phyloP scores from a whole-genome alignment of 805 yeast genomes.

The Schwanniomyces sp. region DNA sequence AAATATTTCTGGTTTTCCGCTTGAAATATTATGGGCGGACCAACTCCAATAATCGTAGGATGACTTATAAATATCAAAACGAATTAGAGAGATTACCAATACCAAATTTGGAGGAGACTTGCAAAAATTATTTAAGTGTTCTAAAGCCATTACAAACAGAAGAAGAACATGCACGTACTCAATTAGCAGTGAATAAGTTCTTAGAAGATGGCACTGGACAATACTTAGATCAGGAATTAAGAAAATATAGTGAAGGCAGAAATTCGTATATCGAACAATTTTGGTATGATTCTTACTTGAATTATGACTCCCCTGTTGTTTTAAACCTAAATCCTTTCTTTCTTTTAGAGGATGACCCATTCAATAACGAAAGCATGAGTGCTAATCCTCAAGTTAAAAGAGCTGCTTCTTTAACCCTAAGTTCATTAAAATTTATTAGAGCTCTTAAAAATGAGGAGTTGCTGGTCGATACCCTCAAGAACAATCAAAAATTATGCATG shows the following conservation, averaged over 20 bases:
- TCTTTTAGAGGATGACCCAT: constrained; percentile 88
- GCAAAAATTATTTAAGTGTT: constrained; percentile 62
- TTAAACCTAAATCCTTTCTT: constrained; percentile 88
- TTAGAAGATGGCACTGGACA: constrained; percentile 50
- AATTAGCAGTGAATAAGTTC: constrained; percentile 56
- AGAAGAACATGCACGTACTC: constrained; percentile 62
- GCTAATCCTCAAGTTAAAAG: constrained; percentile 64
- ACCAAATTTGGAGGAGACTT: constrained; percentile 70
- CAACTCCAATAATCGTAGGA: constrained; percentile 1
- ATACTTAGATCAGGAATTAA: constrained; percentile 62
- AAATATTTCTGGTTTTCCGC: not conserved
- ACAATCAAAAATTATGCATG: constrained; percentile 74
- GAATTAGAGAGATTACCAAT: constrained; percentile 70
- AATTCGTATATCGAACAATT: constrained; percentile 89
- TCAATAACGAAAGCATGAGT: constrained; percentile 53
- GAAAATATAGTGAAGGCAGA: constrained; percentile 59
- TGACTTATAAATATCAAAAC: constrained; percentile 62
- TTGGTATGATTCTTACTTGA: constrained; percentile 89
- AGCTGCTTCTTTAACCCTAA: constrained; percentile 75
- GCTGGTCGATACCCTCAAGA: constrained; percentile 66
- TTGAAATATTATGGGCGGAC: not conserved
- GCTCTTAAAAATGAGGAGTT: constrained; percentile 76
- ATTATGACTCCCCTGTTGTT: constrained; percentile 89
- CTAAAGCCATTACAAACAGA: constrained; percentile 82
- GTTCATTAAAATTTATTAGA: constrained; percentile 75